phyloP scores from a whole-genome alignment of 1,284 basidiomycete species.

The Austropuccinia psidii region DNA sequence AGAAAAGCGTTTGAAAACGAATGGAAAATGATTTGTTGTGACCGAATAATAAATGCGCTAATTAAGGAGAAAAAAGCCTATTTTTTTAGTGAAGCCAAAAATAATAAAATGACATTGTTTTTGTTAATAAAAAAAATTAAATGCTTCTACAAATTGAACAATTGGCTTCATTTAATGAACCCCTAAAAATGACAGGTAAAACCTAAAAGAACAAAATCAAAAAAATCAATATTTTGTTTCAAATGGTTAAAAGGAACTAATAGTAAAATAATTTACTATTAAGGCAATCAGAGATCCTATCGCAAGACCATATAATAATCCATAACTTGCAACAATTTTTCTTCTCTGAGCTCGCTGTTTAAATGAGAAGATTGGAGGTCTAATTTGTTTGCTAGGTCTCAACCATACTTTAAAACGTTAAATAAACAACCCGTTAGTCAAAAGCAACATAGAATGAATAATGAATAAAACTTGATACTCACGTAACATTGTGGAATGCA shows the following conservation, averaged over 20 bases:
- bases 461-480: constrained; percentile 48
- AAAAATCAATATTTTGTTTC: neutral
- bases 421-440: constrained; percentile 40
- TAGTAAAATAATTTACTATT: constrained; percentile 1
- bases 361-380: constrained; percentile 81
- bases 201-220: neutral
- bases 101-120: too few species aligned
- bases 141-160: constrained; percentile 36
- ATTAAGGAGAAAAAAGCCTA: too few species aligned
- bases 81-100: too few species aligned
- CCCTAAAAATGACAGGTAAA: constrained; percentile 32
- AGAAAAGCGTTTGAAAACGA: too few species aligned
- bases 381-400: constrained; percentile 79
- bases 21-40: too few species aligned
- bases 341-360: constrained; percentile 77
- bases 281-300: constrained; percentile 31
- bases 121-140: too few species aligned
- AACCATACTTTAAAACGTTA: constrained; percentile 60
- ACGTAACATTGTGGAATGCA: constrained; percentile 80
- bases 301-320: constrained; percentile 27
- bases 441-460: constrained; percentile 43
- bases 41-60: too few species aligned
- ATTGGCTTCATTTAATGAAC: constrained; percentile 25
- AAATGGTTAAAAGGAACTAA: too few species aligned
- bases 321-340: constrained; percentile 54